phyloP scores from a whole-genome alignment of 768 basidiomycete genomes.

The Xerocomellus amylosporus region DNA sequence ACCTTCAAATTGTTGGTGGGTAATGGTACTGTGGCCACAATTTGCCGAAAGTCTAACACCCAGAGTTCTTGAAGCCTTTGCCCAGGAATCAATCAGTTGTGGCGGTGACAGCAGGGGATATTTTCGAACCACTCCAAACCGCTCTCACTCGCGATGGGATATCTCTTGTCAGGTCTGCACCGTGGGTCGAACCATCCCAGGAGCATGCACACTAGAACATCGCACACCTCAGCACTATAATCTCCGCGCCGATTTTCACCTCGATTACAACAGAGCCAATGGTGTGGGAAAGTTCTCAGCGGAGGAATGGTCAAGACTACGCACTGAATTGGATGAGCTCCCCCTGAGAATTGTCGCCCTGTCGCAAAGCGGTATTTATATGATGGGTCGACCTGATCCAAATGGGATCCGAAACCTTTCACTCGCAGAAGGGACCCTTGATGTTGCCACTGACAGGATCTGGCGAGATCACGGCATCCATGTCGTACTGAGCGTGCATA shows the following conservation, averaged over 20 bases:
- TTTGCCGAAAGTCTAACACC: not conserved
- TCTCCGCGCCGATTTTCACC: conserved; percentile 60
- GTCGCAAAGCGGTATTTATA: conserved; percentile 66
- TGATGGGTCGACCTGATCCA: conserved; percentile 48
- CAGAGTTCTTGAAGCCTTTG: conserved; percentile 44
- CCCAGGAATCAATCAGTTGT: conserved; percentile 48
- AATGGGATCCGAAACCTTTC: conserved; percentile 27
- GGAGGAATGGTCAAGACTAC: no score
- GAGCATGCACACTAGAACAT: conserved; percentile 53
- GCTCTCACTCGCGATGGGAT: conserved; percentile 43
- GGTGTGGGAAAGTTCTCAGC: conserved; percentile 53
- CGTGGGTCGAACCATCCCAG: conserved; percentile 55
- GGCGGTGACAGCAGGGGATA: conserved; percentile 39
- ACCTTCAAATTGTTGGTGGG: conserved; percentile 58
- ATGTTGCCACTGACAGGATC: conserved; percentile 42
- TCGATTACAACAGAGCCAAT: conserved; percentile 65
- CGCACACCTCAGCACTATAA: conserved; percentile 32
- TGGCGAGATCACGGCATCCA: conserved; percentile 43
- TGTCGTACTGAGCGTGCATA: conserved; percentile 58
- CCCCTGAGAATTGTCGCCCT: conserved; percentile 55
- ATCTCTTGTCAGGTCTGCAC: conserved; percentile 59
- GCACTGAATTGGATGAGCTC: conserved; percentile 36
- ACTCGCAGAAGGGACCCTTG: conserved; percentile 51
- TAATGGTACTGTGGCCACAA: not conserved
- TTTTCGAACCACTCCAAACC: conserved; percentile 43